Percentiles rank a stretch among this genome's conserved stretches.
phyloP scores from a whole-genome alignment of 2,329 filamentous ascomycete genomes.

The Hypoxylon sp. region DNA sequence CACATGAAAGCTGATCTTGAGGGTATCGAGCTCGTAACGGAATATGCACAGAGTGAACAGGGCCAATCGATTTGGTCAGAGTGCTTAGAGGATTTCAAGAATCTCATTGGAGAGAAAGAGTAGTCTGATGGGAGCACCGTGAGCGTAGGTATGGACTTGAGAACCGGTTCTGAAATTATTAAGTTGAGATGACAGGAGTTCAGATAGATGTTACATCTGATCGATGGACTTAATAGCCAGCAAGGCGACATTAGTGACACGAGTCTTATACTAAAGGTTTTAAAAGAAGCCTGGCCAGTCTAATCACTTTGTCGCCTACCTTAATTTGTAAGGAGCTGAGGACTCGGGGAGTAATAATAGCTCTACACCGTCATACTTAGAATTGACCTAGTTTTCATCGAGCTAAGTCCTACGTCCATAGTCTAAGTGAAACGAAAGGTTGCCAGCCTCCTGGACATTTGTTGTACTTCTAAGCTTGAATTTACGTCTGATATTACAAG shows the following conservation, averaged over 20 bases:
- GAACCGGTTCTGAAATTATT: background rate
- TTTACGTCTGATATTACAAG: background rate
- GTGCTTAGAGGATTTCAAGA: slow-evolving; percentile 63
- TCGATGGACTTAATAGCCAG: background rate
- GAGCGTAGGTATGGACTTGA: background rate
- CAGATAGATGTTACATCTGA: background rate
- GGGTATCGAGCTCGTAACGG: slow-evolving; percentile 56
- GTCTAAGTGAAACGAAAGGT: background rate
- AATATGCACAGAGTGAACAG: slow-evolving; percentile 50
- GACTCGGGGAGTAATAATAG: no score
- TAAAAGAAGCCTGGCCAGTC: background rate
- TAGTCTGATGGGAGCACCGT: background rate
- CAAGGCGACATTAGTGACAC: background rate
- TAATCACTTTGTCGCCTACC: background rate
- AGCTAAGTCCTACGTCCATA: background rate
- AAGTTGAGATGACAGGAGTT: background rate
- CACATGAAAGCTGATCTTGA: slow-evolving; percentile 65
- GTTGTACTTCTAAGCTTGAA: background rate
- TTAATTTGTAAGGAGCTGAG: background rate
- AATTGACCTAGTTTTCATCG: background rate
- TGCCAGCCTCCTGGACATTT: background rate
- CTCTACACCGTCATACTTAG: background rate
- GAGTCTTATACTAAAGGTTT: background rate
- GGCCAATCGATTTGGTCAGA: slow-evolving; percentile 60
- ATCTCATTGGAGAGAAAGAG: slow-evolving; percentile 44